Base-by-base conservation (phyloP, 2,329 filamentous ascomycete species). In the Pyrenophora tritici-repentis region DNA sequence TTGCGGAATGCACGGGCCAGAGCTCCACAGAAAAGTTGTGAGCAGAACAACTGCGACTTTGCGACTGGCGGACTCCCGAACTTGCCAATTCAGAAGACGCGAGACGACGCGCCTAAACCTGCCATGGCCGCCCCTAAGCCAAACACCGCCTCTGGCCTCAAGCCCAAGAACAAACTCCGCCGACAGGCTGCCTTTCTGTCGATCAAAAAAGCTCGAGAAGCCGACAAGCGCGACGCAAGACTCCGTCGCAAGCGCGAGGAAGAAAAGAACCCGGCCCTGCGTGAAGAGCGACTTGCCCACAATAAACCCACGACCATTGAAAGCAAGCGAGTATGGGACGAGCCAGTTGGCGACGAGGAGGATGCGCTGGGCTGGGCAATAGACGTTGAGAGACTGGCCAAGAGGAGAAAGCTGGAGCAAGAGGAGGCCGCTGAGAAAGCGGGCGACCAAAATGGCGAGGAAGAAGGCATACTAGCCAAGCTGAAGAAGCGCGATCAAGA, bases 231-330 rank as follows among this genome's bases (percentile, higher is more conserved):
- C 66, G 89, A 91, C 65, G 83, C 86, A 66, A 86, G 92, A 56
- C 88, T 91, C 71, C 83, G 84, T 41, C 82, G 90, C 53, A 91
- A 90, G 76, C 90, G 88, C 75, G 89, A 92, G 68, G 94, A 99
- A 75, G 84, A 87, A 58, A 89, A 88, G 73, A 85, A 97, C 66
- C 92, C 93, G 2, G 82, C 85, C 52, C 75, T 96, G 53, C 85
- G 86, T 61, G 85, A 84, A 55, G 83, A 88, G 59, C 84, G 94
- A 63, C 79, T 93, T 54, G 86, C 85, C 53, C 85, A 83, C 61
- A 96, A 96, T 76, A 82, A 91, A 36, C 89, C 94, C 0, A 74
- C 58, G 17, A 72, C 69, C 6, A 71, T 73, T 47, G 70, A 73
- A 42, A 50, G 55, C 47, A 73, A 73, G 57, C 85, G 94, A 71